These are phyloP conservation scores for Leishmania braziliensis DNA, from an alignment of 208 protist species.

Conservation along the genomic window DNA sequence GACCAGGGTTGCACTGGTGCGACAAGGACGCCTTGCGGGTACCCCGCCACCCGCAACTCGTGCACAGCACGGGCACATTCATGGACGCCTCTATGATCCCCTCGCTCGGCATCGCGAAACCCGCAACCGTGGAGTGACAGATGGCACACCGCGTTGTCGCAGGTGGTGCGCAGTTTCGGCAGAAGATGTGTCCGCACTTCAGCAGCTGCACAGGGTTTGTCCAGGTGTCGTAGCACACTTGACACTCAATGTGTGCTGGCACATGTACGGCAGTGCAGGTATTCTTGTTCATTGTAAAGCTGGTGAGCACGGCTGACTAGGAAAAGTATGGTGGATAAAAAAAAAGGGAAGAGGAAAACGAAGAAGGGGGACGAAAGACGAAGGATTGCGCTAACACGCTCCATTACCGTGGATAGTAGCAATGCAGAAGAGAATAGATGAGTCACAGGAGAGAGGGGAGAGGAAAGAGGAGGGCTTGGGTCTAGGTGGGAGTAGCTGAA, in stretches of 20 bases:
- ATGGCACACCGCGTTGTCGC: constrained; percentile 44
- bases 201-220: constrained; percentile 65
- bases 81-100: constrained; percentile 37
- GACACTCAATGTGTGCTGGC: constrained; percentile 52
- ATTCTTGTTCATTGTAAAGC: constrained; percentile 45
- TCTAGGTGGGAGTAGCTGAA: neutral
- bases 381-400: neutral
- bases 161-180: constrained; percentile 45
- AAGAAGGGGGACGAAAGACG: constrained; percentile 21
- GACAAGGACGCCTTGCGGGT: constrained; percentile 44
- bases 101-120: constrained; percentile 32
- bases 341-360: constrained; percentile 25
- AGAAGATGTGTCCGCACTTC: constrained; percentile 80
- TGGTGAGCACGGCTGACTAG: neutral
- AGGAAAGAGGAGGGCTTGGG: neutral
- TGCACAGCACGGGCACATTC: constrained; percentile 64
- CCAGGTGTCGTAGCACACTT: constrained; percentile 76
- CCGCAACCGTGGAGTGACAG: constrained; percentile 41
- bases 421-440: neutral
- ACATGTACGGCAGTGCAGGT: constrained; percentile 56
- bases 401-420: no score
- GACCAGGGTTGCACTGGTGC: constrained; percentile 55
- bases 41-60: constrained; percentile 75
- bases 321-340: neutral
- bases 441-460: neutral